Percentiles rank a stretch among this genome's conserved stretches.
Evolutionary conservation across 352 stramenopile species (phyloP).

Genomic region (Phytopythium cucurbitacearum): DNA sequence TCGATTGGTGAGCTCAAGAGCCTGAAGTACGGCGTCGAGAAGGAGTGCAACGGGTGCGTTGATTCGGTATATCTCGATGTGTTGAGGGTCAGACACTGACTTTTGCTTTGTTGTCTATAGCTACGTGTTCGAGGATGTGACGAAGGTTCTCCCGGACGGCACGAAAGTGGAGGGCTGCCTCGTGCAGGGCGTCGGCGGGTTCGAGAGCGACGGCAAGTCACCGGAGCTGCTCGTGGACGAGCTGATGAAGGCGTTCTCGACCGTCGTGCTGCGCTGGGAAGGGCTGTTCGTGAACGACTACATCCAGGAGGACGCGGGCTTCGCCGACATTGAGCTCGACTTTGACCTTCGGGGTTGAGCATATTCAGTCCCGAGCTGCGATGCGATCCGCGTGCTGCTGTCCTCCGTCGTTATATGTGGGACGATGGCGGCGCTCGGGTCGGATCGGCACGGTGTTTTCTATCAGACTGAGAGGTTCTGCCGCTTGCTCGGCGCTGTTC

Average conservation of each 20-base stretch:
- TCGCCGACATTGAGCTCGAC: slow-evolving; percentile 39
- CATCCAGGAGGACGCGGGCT: slow-evolving; percentile 29
- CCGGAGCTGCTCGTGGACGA: slow-evolving; percentile 48
- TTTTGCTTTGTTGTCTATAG: neutral
- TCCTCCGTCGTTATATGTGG: neutral
- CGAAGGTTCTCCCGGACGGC: slow-evolving; percentile 28
- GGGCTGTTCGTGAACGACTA: slow-evolving; percentile 72
- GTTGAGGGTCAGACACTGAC: neutral
- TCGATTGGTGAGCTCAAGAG: slow-evolving; percentile 41
- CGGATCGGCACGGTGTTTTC: neutral
- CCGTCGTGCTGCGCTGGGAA: slow-evolving; percentile 67
- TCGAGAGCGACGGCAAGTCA: slow-evolving; percentile 42
- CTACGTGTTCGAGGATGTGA: slow-evolving; percentile 57
- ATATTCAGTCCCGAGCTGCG: neutral
- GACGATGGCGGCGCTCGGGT: neutral
- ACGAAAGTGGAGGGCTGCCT: slow-evolving; percentile 42
- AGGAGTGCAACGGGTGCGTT: slow-evolving; percentile 50
- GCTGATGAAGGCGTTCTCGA: slow-evolving; percentile 55
- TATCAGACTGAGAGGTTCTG: neutral
- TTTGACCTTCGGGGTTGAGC: slow-evolving; percentile 11
- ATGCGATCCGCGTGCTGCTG: neutral
- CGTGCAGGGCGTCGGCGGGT: slow-evolving; percentile 43
- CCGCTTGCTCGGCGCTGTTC: no score
- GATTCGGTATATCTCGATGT: neutral
- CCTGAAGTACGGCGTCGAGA: slow-evolving; percentile 37